Conservation (phyloP, 2,329 filamentous ascomycete genomes). For the Coniochaeta prunicola region DNA sequence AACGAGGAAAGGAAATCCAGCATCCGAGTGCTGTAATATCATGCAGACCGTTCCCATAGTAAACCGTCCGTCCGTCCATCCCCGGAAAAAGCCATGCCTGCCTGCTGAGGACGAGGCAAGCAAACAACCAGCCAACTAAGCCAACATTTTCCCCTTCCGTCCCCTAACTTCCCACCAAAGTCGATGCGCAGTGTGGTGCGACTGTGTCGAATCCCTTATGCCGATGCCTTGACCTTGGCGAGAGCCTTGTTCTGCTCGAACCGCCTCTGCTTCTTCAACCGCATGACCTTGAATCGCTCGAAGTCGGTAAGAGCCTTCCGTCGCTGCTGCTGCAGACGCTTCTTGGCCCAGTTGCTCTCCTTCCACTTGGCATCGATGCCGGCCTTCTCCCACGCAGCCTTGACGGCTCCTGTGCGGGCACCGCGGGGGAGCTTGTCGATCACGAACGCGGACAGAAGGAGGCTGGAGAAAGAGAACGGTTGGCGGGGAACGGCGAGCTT, state of each 20-base stretch:
- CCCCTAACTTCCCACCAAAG: slow-evolving; percentile 3
- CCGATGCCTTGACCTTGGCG: slow-evolving; percentile 82
- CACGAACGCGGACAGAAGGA: slow-evolving; percentile 84
- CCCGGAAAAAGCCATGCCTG: slow-evolving; percentile 7
- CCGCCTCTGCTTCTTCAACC: slow-evolving; percentile 98
- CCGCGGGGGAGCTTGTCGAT: slow-evolving; percentile 81
- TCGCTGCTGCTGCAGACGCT: slow-evolving; percentile 75
- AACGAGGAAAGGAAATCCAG: slow-evolving; percentile 51
- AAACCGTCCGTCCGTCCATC: slow-evolving; percentile 23
- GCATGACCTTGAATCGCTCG: slow-evolving; percentile 99
- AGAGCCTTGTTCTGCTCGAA: slow-evolving; percentile 97
- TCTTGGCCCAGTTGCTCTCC: slow-evolving; percentile 90
- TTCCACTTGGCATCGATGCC: slow-evolving; percentile 92
- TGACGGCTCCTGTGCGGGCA: slow-evolving; percentile 73
- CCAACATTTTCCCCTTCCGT: slow-evolving; percentile 14
- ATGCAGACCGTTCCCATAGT: slow-evolving; percentile 33
- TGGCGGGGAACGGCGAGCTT: slow-evolving; percentile 80
- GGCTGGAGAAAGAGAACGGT: slow-evolving; percentile 70
- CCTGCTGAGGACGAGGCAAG: slow-evolving; percentile 1
- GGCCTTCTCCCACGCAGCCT: slow-evolving; percentile 83
- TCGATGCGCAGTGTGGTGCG: neutral
- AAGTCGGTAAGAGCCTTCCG: slow-evolving; percentile 94
- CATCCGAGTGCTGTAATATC: slow-evolving; percentile 45
- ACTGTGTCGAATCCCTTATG: slow-evolving; percentile 39
- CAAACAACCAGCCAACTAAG: slow-evolving; percentile 9